These are phyloP conservation scores for Tripterygium wilfordii DNA, from an alignment of 177 flowering plant genomes.

Conservation along the genomic window DNA sequence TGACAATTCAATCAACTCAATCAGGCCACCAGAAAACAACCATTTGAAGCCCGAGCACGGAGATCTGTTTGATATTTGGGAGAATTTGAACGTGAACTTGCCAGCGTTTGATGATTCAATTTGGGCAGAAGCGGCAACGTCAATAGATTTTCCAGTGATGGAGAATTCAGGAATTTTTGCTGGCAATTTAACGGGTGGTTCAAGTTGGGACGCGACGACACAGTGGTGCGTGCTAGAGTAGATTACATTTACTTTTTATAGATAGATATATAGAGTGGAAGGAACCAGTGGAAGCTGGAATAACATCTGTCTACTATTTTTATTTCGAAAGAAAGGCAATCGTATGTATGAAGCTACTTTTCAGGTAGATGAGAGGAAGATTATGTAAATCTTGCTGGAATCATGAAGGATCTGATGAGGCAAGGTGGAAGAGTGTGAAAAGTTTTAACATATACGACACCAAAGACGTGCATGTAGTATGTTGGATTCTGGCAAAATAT, in stretches of 20 bases:
- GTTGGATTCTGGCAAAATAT: no score
- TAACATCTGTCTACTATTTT: no score
- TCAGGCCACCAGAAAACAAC: neutral
- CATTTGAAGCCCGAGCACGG: neutral
- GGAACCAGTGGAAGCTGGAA: conserved; percentile 25
- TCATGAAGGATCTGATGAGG: no score
- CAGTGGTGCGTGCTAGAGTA: neutral
- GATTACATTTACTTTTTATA: no score
- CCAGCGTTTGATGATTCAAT: conserved; percentile 40
- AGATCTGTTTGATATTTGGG: conserved; percentile 11
- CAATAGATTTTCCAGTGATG: conserved; percentile 22
- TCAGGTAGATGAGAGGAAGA: no score
- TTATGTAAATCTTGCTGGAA: no score
- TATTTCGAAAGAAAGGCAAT: no score
- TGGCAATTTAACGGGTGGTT: conserved; percentile 8
- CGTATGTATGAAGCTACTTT: no score
- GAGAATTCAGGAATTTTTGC: conserved; percentile 5
- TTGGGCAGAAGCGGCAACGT: conserved; percentile 44
- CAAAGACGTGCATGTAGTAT: no score
- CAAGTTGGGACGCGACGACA: conserved; percentile 15
- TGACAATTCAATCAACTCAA: neutral
- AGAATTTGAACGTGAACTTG: conserved; percentile 22
- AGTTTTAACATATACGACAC: no score
- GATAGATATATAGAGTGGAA: no score
- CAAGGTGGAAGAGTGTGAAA: no score